Base-by-base conservation (phyloP, 306 rosid species). In the Psophocarpus tetragonolobus region DNA sequence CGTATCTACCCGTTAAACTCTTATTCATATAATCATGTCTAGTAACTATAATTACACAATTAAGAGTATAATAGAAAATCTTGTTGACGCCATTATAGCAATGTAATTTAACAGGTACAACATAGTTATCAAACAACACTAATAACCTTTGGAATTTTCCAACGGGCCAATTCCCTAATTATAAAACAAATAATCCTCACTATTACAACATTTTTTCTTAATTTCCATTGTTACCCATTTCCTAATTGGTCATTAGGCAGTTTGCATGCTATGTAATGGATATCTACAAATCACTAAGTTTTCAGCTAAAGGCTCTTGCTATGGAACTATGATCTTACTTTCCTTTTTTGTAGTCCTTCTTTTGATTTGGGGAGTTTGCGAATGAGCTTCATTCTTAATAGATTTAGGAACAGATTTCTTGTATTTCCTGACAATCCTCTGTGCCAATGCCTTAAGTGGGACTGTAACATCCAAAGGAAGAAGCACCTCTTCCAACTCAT, bases 401-500 rank as follows among this genome's bases (percentile, higher is more conserved):
- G 89, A 66, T 61, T 81, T 91, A 26, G 36, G 73, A 29, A 61
- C 44, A 29, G 78, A 29, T 82, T 85, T 89, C 57, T 82, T 85
- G 80, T 15, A 83, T 80, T 79, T 88, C 78, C 71, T 75, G 61
- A 88, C 61, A 75, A 86, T 71, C 79, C 76, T 88, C 53, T 85
- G 77, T 38, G 93, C 91, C 77, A 94, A 48, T 4, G 93, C 27
- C 85, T 86, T 92, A 38, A 94, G 87, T 3, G 95, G 86, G 73
- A 90, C 56, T 44, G 89, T 75, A 66, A 88, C 85, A 41, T 92
- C 98, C 82, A 92, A 57, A 67, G 98, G 98, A 80, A 76, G 84
- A 44, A 94, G 91, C 84, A 92, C 85, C 83, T 80, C 87, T 85
- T 88, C 84, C 82, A 94, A 80, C 84, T 88, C 93, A 13, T 48